Percentiles rank a stretch among this genome's conserved stretches.
These are phyloP conservation scores for Emericellopsis atlantica DNA, from an alignment of 2,329 filamentous ascomycete genomes.

Conservation along the genomic window DNA sequence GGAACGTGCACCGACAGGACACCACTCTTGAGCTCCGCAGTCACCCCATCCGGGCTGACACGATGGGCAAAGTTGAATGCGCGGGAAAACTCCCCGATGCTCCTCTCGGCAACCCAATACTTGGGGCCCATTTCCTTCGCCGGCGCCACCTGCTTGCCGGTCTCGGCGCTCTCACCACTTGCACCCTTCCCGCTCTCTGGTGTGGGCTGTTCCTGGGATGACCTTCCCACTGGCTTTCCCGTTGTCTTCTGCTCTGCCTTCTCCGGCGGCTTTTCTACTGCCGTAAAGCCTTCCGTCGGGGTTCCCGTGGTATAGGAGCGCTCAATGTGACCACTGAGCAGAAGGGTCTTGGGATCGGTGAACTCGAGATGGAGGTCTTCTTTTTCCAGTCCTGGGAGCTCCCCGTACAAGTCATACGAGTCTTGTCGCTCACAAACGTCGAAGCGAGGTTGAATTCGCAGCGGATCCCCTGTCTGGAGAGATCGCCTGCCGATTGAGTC, in stretches of 20 bases:
- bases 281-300: neutral
- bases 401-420: slow-evolving; percentile 57
- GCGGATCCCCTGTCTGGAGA: neutral
- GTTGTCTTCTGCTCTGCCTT: neutral
- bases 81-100: slow-evolving; percentile 53
- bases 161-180: slow-evolving; percentile 8
- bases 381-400: slow-evolving; percentile 57
- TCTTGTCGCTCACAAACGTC: slow-evolving; percentile 53
- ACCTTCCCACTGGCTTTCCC: too few relatives aligned
- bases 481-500: neutral
- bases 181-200: neutral
- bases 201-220: too few relatives aligned
- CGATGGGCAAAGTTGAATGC: slow-evolving; percentile 54
- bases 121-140: slow-evolving; percentile 23
- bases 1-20: slow-evolving; percentile 53
- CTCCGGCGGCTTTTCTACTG: neutral
- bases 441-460: slow-evolving; percentile 29
- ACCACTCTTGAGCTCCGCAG: slow-evolving; percentile 51
- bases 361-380: slow-evolving; percentile 60
- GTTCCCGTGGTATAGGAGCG: slow-evolving; percentile 18
- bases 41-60: slow-evolving; percentile 49
- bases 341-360: slow-evolving; percentile 53
- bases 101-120: slow-evolving; percentile 61
- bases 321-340: slow-evolving; percentile 52
- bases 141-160: too few relatives aligned